Evolutionary conservation across 495 filamentous ascomycete genomes (phyloP).

Genomic region (Trichoderma virens): DNA sequence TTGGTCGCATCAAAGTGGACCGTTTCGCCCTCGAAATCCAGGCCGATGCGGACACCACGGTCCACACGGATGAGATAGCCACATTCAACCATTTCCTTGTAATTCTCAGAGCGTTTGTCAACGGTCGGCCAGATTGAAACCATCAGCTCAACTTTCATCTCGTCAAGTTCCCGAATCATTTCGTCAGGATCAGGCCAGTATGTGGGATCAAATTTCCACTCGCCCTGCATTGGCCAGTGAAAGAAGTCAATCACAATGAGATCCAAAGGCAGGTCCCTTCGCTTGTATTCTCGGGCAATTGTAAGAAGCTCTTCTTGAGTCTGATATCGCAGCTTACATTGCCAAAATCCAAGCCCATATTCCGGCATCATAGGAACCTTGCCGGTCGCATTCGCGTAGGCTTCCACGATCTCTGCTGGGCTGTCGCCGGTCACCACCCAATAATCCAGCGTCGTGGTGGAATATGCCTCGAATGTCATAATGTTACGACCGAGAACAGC

Average conservation of each 20-base stretch:
- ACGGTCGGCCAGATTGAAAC: conserved; percentile 54
- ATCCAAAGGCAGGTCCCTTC: conserved; percentile 43
- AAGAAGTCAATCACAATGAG: conserved; percentile 56
- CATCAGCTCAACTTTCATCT: conserved; percentile 48
- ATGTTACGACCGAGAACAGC: conserved; percentile 48
- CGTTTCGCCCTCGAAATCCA: conserved; percentile 47
- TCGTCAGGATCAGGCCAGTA: conserved; percentile 49
- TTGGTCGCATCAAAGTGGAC: conserved; percentile 52
- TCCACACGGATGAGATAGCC: conserved; percentile 47
- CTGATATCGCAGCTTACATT: conserved; percentile 53
- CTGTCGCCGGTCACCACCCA: conserved; percentile 51
- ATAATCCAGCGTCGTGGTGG: conserved; percentile 46
- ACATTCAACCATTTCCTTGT: conserved; percentile 44
- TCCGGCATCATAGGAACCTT: conserved; percentile 55
- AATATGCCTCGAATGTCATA: conserved; percentile 52
- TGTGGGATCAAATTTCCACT: conserved; percentile 49
- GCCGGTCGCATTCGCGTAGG: conserved; percentile 44
- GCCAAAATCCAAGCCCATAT: conserved; percentile 56
- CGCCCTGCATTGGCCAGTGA: conserved; percentile 53
- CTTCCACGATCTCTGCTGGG: conserved; percentile 43
- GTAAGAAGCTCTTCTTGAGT: conserved; percentile 50
- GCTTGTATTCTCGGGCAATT: conserved; percentile 46
- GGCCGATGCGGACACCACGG: conserved; percentile 41
- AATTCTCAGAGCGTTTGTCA: conserved; percentile 44
- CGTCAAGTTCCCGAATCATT: conserved; percentile 48